Base-by-base conservation (phyloP, 169 alveolate genomes). In the Plasmodium inui region DNA sequence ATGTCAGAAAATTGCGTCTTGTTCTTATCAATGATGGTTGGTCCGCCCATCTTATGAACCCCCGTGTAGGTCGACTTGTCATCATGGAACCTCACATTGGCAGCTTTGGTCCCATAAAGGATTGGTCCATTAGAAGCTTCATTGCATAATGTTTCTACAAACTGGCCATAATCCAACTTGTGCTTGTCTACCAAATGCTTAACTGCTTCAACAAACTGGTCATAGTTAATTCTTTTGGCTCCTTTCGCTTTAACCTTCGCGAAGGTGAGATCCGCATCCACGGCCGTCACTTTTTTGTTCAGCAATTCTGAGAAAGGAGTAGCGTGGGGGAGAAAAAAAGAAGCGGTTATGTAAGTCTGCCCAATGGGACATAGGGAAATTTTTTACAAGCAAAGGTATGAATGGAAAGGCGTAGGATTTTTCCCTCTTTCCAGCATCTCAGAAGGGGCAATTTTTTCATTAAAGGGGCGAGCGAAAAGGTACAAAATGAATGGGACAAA, bases 41-140 rank as follows among this genome's bases (percentile, higher is more conserved):
- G 99, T 8, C 98, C 98, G 5, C 98, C 99, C 44, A 82, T 55
- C 44, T 97, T 97, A 88, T 98, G 97, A n/a, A 97, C 98, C 17
- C 98, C 99, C 19, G 99, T 98, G 92, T 96, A 98, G 55, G 97
- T 91, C 84, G 96, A 92, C 82, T 97, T 97, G 94, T 97, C 98
- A 67, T 97, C 98, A 83, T 97, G 96, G 92, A 96, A 97, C 91
- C 97, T 97, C 3, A 97, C 98, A 82, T 95, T 84, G 14, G 97
- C 98, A 3, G 99, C 97, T 88, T 96, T 96, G 30, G 99, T 98
- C 1, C 99, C 99, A 12, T 93, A 14, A 67, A 96, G 93, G 9
- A 96, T 93, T 3, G 99, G 98, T 26, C 98, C 99, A 39, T 97
- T 98, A 46, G 96, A 93, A 39, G 96, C 88, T 82, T 91, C 95